These are phyloP conservation scores for Phytopythium kandeliae DNA, from an alignment of 352 stramenopile species.

Conservation along the genomic window DNA sequence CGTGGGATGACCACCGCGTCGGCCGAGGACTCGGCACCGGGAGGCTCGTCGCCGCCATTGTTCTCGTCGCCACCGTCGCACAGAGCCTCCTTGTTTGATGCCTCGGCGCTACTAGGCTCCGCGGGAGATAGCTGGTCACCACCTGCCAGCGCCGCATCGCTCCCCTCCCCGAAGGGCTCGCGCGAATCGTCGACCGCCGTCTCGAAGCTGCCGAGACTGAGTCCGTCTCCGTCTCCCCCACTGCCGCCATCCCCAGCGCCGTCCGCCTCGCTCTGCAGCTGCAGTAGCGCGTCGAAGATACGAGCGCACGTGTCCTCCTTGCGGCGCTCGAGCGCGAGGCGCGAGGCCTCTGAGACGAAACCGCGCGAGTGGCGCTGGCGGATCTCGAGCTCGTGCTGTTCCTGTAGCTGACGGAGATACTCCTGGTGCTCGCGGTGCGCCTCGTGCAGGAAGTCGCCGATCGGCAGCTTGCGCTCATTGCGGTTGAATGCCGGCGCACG, in stretches of 20 bases:
- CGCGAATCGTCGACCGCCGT: not conserved
- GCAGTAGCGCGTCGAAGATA: conserved; percentile 43
- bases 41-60: not conserved
- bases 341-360: conserved; percentile 57
- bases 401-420: conserved; percentile 40
- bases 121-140: not conserved
- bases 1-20: conserved; percentile 20
- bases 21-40: not conserved
- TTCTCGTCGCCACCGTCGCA: not conserved
- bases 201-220: not conserved
- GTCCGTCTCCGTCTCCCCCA: not conserved
- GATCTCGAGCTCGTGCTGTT: conserved; percentile 37
- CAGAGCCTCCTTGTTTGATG: not conserved
- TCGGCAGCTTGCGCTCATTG: conserved; percentile 63
- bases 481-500: conserved; percentile 57
- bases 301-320: conserved; percentile 55
- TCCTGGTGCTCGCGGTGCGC: conserved; percentile 57
- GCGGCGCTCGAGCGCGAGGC: conserved; percentile 39
- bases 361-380: conserved; percentile 37
- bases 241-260: not conserved
- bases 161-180: not conserved
- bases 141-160: not conserved
- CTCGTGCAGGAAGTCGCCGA: conserved; percentile 72
- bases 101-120: not conserved
- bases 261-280: conserved; percentile 1